A percentile compares a stretch with the other conserved stretches of the same genome.
Conservation (phyloP, 495 filamentous ascomycete species). For the Daldinia loculata region DNA sequence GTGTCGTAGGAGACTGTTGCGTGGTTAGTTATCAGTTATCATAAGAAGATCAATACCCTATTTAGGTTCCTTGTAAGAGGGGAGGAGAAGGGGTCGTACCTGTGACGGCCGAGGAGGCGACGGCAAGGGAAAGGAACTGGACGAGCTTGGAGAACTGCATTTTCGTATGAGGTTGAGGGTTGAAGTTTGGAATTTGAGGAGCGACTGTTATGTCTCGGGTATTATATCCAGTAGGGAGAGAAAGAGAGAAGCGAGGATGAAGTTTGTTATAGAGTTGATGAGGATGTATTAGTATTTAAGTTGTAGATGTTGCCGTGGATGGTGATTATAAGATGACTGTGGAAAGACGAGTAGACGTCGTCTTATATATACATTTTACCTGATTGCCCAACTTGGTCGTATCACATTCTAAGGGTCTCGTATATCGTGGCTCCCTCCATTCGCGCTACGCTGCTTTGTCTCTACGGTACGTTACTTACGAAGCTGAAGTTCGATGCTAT, state of each 20-base stretch:
- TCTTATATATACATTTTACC: conserved; percentile 35
- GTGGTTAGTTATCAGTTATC: conserved; percentile 22
- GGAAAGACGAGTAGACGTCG: conserved; percentile 15
- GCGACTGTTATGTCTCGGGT: not conserved
- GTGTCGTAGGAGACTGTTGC: conserved; percentile 63
- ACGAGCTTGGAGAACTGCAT: conserved; percentile 62
- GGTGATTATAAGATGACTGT: conserved; percentile 25
- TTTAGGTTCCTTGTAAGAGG: not conserved
- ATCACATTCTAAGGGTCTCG: not conserved
- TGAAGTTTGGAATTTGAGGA: conserved; percentile 10
- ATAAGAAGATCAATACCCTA: not conserved
- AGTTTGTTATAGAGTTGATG: conserved; percentile 16
- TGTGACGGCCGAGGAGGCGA: conserved; percentile 33
- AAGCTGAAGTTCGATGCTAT: conserved; percentile 22
- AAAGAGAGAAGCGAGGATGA: conserved; percentile 12
- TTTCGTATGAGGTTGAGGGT: conserved; percentile 30
- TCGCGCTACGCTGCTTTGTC: conserved; percentile 8
- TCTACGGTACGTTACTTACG: conserved; percentile 35
- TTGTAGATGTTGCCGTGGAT: conserved; percentile 23
- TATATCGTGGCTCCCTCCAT: not conserved
- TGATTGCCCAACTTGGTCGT: conserved; percentile 8
- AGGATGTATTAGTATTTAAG: conserved; percentile 15
- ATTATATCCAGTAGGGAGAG: conserved; percentile 1
- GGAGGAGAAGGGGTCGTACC: conserved; percentile 5
- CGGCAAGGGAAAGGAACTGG: conserved; percentile 35